Conservation (phyloP, 2,329 filamentous ascomycete species). For the Trichoderma hamatum region DNA sequence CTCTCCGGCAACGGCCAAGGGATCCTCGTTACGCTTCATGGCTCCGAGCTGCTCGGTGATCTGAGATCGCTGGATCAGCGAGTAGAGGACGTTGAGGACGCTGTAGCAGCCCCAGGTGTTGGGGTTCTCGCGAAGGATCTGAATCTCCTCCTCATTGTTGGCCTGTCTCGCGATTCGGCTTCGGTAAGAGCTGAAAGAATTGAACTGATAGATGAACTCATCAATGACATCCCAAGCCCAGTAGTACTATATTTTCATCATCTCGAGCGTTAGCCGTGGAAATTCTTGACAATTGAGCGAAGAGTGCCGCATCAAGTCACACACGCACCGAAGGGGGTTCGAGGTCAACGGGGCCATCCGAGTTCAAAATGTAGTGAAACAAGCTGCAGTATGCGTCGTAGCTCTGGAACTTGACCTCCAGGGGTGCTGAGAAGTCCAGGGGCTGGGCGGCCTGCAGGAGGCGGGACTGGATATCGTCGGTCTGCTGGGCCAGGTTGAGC, state of each 20-base stretch:
- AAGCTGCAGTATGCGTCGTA: conserved; percentile 99
- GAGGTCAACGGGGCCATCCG: conserved; percentile 95
- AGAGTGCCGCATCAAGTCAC: not conserved
- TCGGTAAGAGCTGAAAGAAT: conserved; percentile 97
- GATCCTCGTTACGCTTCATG: conserved; percentile 92
- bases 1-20: conserved; percentile 84
- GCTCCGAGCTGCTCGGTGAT: conserved; percentile 97
- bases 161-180: conserved; percentile 83
- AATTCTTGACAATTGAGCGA: not conserved
- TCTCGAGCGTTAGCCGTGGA: not conserved
- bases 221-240: conserved; percentile 99
- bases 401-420: conserved; percentile 97
- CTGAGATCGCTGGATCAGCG: conserved; percentile 95
- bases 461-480: conserved; percentile 91
- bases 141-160: conserved; percentile 88
- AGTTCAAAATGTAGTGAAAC: conserved; percentile 99
- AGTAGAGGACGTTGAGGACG: conserved; percentile 98
- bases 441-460: conserved; percentile 90
- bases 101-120: conserved; percentile 99
- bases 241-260: conserved; percentile 71
- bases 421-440: conserved; percentile 90
- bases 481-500: conserved; percentile 70
- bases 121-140: conserved; percentile 90
- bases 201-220: conserved; percentile 99
- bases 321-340: conserved; percentile 89